phyloP scores from a whole-genome alignment of 257 asterid genomes.

The Schizonepeta tenuifolia region DNA sequence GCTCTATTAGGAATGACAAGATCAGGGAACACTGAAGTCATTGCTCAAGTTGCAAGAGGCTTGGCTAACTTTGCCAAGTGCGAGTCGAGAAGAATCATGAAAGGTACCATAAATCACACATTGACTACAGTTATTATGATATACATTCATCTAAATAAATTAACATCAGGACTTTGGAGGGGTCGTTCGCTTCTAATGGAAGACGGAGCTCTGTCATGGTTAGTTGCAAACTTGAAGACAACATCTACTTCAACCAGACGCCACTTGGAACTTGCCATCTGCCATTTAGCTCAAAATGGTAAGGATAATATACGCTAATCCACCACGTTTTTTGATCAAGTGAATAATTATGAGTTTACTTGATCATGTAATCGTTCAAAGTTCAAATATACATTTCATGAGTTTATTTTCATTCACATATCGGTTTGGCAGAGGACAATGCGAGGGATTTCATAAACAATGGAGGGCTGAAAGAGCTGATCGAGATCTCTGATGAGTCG shows the following conservation, averaged over 20 bases:
- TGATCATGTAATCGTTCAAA: no score
- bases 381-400: no score
- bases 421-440: slow-evolving; percentile 62
- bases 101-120: slow-evolving; percentile 46
- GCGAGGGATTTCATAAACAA: slow-evolving; percentile 64
- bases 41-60: slow-evolving; percentile 90
- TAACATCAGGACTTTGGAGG: slow-evolving; percentile 61
- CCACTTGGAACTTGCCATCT: slow-evolving; percentile 86
- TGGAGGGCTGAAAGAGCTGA: slow-evolving; percentile 70
- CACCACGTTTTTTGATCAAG: background rate
- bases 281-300: slow-evolving; percentile 99
- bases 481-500: slow-evolving; percentile 68
- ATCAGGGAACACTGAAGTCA: slow-evolving; percentile 65
- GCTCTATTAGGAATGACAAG: slow-evolving; percentile 71
- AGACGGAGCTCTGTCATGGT: slow-evolving; percentile 77
- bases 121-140: background rate
- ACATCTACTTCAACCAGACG: slow-evolving; percentile 66
- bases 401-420: no score
- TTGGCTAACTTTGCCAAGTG: slow-evolving; percentile 90
- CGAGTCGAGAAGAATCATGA: slow-evolving; percentile 80
- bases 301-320: background rate
- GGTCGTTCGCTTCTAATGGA: slow-evolving; percentile 79
- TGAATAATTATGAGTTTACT: no score
- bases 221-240: slow-evolving; percentile 63
- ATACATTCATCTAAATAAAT: slow-evolving; percentile 27